Evolutionary conservation across 1,284 basidiomycete genomes (phyloP), one percentile per base, ranked within the genome.

Genomic region (Cryptococcus sp.): DNA sequence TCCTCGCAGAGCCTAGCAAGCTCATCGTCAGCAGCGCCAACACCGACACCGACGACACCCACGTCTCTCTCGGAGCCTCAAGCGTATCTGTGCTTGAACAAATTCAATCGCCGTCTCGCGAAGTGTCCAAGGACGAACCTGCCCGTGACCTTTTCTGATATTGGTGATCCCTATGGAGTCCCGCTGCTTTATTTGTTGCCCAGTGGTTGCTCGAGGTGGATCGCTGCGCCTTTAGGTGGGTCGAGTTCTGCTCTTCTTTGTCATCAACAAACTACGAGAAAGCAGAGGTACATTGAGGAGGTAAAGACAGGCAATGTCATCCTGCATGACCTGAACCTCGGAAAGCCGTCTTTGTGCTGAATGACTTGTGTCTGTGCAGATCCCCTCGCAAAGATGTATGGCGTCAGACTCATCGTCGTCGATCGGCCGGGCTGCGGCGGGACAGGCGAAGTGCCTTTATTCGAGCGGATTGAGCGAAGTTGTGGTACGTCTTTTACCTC

Each of bases 391-490:
- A 62, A 56, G 11, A 56, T 60, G 10, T 74, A 73, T 59, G 67
- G 71, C 8, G 57, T 78, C 13, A 57, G 76, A 15, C 53, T 77
- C n/a, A 71, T 78, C 38, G 67, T 70, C 1, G 66, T 78, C 5
- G 76, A 78, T 58, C 59, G 75, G 22, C 76, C 76, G 0, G 76
- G 76, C 7, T 63, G 67, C 15, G 76, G 76, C 3, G 75, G 69
- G 2, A 72, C 69, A 1, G 71, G 70, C 0, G 57, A 62, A 39
- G 74, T 78, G 1, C 66, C 69, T 0, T 57, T 78, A 0, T 49
- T 31, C 0, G 66, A 75, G 15, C 62, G 76, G 17, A 70, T 78
- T 3, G 66, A 67, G 15, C 56, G 60, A 8, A 69, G 66, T 39
- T 73, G 73, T 53, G 57, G 76, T 76, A 35, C 50, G 71, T 66